Base-by-base conservation (phyloP, 305 asterid genomes). In the Rubia occidens region DNA sequence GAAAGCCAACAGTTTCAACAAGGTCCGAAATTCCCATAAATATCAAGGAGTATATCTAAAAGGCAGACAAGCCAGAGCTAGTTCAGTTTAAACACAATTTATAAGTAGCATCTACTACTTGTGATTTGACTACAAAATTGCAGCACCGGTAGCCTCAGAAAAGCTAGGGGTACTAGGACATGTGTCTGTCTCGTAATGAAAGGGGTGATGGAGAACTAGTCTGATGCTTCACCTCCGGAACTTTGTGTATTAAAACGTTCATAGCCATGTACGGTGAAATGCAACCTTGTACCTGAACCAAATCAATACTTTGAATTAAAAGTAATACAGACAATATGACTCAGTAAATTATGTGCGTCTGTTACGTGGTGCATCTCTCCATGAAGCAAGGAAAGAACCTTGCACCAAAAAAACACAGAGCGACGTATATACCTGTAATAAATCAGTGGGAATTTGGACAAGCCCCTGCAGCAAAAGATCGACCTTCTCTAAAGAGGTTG, bases 401-500 rank as follows among this genome's bases (percentile, higher is more conserved):
- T 13, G 58, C 45, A 62, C 59, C 42, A 61, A 55, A 14, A 60
- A 8, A 62, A 18, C 55, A 11, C 9, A 59, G 76, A 68, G 45
- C 37, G 11, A 44, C 11, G 9, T 43, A 51, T 47, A 68, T 78
- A 91, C 97, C 96, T 91, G 93, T 71, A 91, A 81, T 77, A 94
- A 85, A 75, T 84, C 70, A 71, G 85, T 78, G 8, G 96, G 97
- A 75, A 89, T 83, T 77, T 85, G 83, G 67, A 91, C 63, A 72
- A 83, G 89, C 11, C 97, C 97, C 78, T 91, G 96, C 64, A 94
- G 91, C 59, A 94, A 80, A 74, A 86, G 78, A 81, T 91, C 91
- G 70, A 91, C 99, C 78, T 82, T 85, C 64, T 89, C 93, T 82
- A 94, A 78, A 71, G 70, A 81, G 70, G 77, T 81, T 64, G 66